A percentile compares a stretch with the other conserved stretches of the same genome.
Conservation (phyloP, 176 grass and related monocot genomes). For the Aegilops speltoides region DNA sequence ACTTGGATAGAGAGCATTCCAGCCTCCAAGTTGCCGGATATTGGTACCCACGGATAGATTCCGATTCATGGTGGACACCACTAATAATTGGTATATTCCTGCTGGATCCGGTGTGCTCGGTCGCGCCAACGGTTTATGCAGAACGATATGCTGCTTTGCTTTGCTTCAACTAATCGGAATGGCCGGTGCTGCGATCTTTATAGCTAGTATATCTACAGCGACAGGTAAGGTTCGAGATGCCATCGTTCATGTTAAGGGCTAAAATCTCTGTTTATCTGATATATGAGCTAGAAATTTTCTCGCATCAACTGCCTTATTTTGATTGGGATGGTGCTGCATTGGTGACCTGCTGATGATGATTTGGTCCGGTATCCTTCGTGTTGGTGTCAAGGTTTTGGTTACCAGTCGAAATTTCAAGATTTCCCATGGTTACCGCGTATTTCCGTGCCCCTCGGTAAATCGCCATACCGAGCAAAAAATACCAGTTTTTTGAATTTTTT, state of each 20-base stretch:
- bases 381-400: background rate
- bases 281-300: background rate
- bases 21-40: constrained; percentile 26
- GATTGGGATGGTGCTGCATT: too few relatives aligned
- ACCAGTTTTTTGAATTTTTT: too few relatives aligned
- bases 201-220: background rate
- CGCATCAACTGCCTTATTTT: background rate
- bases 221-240: background rate
- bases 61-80: constrained; percentile 17
- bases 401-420: too few relatives aligned
- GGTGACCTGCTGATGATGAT: background rate
- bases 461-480: too few relatives aligned
- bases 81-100: background rate
- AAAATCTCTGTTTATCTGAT: background rate
- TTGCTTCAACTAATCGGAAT: background rate
- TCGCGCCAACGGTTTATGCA: background rate
- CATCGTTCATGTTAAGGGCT: background rate
- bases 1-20: background rate
- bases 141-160: background rate
- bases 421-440: too few relatives aligned
- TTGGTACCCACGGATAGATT: constrained; percentile 15
- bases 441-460: too few relatives aligned
- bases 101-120: background rate
- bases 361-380: background rate
- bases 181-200: background rate